These are phyloP conservation scores for Mallotus nudiflorus DNA, from an alignment of 345 rosid genomes.

Conservation along the genomic window DNA sequence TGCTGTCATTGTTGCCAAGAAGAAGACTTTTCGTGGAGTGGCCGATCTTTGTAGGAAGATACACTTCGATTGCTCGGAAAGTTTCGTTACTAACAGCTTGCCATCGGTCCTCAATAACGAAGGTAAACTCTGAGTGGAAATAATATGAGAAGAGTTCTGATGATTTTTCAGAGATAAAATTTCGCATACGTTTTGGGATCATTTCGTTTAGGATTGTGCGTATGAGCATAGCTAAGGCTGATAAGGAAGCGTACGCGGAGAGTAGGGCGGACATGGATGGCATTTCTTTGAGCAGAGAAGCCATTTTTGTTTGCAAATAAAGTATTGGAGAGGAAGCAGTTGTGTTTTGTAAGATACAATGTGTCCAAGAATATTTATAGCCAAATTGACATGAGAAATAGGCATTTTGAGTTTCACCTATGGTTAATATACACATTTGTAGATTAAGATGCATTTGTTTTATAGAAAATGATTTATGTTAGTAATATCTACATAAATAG, in stretches of 20 bases:
- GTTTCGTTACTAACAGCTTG: conserved; percentile 40
- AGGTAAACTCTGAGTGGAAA: conserved; percentile 33
- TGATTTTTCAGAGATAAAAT: conserved; percentile 4
- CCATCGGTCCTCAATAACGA: conserved; percentile 43
- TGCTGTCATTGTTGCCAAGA: conserved; percentile 35
- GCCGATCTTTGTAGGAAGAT: conserved; percentile 34
- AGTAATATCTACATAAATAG: too few relatives aligned
- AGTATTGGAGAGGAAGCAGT: too few relatives aligned
- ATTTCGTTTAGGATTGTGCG: conserved; percentile 37
- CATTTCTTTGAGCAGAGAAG: conserved; percentile 18
- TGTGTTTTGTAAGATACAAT: background rate
- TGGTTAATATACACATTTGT: too few relatives aligned
- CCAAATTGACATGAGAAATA: too few relatives aligned
- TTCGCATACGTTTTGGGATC: conserved; percentile 26
- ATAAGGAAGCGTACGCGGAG: conserved; percentile 33
- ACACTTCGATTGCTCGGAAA: conserved; percentile 35
- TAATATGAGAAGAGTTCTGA: conserved; percentile 11
- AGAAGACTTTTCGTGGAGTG: conserved; percentile 26
- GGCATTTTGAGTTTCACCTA: too few relatives aligned
- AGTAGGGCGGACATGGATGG: conserved; percentile 34
- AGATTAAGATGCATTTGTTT: too few relatives aligned
- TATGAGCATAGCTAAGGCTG: conserved; percentile 33
- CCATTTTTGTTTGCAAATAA: conserved; percentile 11
- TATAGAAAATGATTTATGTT: too few relatives aligned
- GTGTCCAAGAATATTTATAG: too few relatives aligned